Base-by-base conservation (phyloP, 2,329 filamentous ascomycete species). In the Aspergillus sojae region DNA sequence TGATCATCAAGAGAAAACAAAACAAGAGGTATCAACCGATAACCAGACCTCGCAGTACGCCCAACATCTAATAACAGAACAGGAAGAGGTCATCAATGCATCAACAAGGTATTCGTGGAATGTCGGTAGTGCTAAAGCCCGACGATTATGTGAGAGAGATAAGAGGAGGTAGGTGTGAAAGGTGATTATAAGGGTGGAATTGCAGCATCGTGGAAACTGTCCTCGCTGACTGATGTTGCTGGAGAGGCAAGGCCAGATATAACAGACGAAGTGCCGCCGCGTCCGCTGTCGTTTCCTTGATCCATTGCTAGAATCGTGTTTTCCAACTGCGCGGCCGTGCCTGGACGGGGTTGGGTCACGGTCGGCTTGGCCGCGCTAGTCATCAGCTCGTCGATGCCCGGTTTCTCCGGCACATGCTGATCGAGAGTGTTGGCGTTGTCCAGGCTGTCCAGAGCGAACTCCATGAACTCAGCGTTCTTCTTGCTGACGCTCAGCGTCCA, bases 401-500 rank as follows among this genome's bases (percentile, higher is more conserved):
- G 90, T 76, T 92, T 92, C 72, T 90, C 88, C 0, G 90, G 89
- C 21, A 92, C 82, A 68, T 88, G 85, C 73, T 90, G 90, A 28
- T 91, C 82, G 64, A 92, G 75, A 0, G 88, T 88, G 0, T 88
- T 90, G 23, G 87, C 89, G 60, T 90, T 90, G 72, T 93, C 91
- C 50, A 93, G 80, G 84, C 91, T 92, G 3, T 89, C 89, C 81
- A 93, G 89, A n/a, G 91, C 90, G 70, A 92, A 92, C 67, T 77
- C 64, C 65, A 80, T 71, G 68, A 80, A 80, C 58, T 75, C 80
- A 12, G 85, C 86, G 55, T 91, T 88, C 75, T 93, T 92, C 52
- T 88, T 89, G 77, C 90, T 94, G 55, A 98, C 94, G 10, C 90
- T 91, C 61, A 98, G 83, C 11, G 94, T 97, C 94, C 94, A 99